phyloP scores from a whole-genome alignment of 805 yeast species.

The Sugiyamaella mastotermitis region DNA sequence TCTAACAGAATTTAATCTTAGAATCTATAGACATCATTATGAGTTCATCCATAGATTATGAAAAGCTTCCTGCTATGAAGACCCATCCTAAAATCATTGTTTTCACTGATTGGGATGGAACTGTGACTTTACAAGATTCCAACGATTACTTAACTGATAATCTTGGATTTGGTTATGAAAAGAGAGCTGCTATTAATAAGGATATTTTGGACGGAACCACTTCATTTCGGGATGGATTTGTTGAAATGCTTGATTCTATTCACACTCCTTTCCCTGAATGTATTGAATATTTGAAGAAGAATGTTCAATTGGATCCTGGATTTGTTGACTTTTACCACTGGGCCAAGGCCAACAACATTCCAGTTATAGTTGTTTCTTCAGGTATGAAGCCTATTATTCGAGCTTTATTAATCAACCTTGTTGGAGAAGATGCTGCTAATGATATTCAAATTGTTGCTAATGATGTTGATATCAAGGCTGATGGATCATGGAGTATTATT shows the following conservation, averaged over 20 bases:
- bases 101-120: slow-evolving; percentile 98
- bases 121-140: slow-evolving; percentile 91
- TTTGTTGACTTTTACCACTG: slow-evolving; percentile 76
- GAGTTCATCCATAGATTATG: no score
- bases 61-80: slow-evolving; percentile 24
- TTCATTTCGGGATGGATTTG: slow-evolving; percentile 69
- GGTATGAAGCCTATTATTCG: slow-evolving; percentile 93
- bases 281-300: slow-evolving; percentile 54
- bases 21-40: no score
- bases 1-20: no score
- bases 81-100: slow-evolving; percentile 61
- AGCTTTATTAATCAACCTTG: slow-evolving; percentile 64
- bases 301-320: slow-evolving; percentile 83
- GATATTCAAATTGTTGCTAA: slow-evolving; percentile 80
- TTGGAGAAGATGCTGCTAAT: slow-evolving; percentile 68
- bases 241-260: slow-evolving; percentile 76
- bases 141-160: slow-evolving; percentile 88
- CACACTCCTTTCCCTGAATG: slow-evolving; percentile 75
- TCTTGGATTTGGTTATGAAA: slow-evolving; percentile 74
- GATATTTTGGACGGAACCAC: slow-evolving; percentile 63
- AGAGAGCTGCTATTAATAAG: slow-evolving; percentile 62
- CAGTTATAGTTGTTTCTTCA: slow-evolving; percentile 79
- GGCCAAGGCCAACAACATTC: slow-evolving; percentile 66
- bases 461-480: slow-evolving; percentile 50
- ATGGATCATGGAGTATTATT: slow-evolving; percentile 73